phyloP scores from a whole-genome alignment of 2,329 filamentous ascomycete genomes.

The Chaetomium olivaceum region DNA sequence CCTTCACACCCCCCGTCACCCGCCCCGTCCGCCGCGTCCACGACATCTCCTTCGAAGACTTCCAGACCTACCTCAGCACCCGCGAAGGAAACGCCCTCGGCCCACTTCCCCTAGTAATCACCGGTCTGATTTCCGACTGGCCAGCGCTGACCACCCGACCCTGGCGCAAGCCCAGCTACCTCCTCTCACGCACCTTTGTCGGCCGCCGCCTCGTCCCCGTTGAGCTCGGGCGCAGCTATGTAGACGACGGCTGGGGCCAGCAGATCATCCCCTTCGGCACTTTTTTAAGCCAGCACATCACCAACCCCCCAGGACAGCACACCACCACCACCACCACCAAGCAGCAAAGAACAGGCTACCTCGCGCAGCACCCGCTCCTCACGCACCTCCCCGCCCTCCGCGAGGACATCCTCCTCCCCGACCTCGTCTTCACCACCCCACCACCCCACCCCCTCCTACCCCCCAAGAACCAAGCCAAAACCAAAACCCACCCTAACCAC shows the following conservation, averaged over 20 bases:
- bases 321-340: not conserved
- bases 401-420: conserved; percentile 75
- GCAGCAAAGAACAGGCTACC: conserved; percentile 61
- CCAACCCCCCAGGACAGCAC: conserved; percentile 13
- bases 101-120: conserved; percentile 68
- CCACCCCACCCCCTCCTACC: conserved; percentile 51
- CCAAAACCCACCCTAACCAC: not conserved
- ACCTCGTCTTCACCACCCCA: conserved; percentile 77
- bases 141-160: conserved; percentile 67
- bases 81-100: conserved; percentile 42
- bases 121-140: conserved; percentile 67
- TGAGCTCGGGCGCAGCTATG: conserved; percentile 84
- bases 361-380: conserved; percentile 90
- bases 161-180: conserved; percentile 75
- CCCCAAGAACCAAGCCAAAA: not conserved
- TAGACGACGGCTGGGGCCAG: conserved; percentile 82
- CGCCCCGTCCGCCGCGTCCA: conserved; percentile 45
- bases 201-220: conserved; percentile 82
- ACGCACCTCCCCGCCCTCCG: conserved; percentile 75
- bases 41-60: conserved; percentile 56
- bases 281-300: conserved; percentile 67
- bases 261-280: conserved; percentile 71
- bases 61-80: conserved; percentile 59
- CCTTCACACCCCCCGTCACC: conserved; percentile 46
- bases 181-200: conserved; percentile 70